phyloP scores from a whole-genome alignment of 345 rosid species.

The Arabidopsis arenosa region DNA sequence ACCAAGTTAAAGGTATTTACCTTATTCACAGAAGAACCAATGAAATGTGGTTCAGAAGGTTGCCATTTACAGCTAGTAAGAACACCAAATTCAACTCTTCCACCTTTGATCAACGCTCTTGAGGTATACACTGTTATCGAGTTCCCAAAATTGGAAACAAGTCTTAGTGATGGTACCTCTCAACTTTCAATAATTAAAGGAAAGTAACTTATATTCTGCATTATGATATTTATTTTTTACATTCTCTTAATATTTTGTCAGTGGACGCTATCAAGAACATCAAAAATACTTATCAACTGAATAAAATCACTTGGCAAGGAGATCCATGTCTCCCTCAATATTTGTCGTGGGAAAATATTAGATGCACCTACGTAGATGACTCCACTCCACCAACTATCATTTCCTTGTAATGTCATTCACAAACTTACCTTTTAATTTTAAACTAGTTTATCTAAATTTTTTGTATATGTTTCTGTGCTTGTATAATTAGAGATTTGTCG shows the following conservation, averaged over 20 bases:
- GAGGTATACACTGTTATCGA: constrained; percentile 34
- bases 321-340: constrained; percentile 52
- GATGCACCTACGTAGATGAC: constrained; percentile 34
- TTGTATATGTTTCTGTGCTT: not conserved
- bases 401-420: constrained; percentile 51
- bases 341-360: constrained; percentile 47
- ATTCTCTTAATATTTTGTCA: not conserved
- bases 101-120: constrained; percentile 35
- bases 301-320: constrained; percentile 53
- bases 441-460: not conserved
- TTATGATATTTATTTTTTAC: not conserved
- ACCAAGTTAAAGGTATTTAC: constrained; percentile 15
- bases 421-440: not conserved
- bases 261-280: constrained; percentile 50
- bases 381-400: constrained; percentile 42
- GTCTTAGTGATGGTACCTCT: constrained; percentile 27
- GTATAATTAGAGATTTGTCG: constrained; percentile 36
- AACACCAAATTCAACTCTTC: constrained; percentile 35
- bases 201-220: not conserved
- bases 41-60: constrained; percentile 22
- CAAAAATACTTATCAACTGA: constrained; percentile 46
- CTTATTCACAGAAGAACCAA: not conserved
- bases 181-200: not conserved
- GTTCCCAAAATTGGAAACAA: constrained; percentile 21
- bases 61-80: constrained; percentile 20